These are phyloP conservation scores for Linum lewisii DNA, from an alignment of 345 rosid species.

Conservation along the genomic window DNA sequence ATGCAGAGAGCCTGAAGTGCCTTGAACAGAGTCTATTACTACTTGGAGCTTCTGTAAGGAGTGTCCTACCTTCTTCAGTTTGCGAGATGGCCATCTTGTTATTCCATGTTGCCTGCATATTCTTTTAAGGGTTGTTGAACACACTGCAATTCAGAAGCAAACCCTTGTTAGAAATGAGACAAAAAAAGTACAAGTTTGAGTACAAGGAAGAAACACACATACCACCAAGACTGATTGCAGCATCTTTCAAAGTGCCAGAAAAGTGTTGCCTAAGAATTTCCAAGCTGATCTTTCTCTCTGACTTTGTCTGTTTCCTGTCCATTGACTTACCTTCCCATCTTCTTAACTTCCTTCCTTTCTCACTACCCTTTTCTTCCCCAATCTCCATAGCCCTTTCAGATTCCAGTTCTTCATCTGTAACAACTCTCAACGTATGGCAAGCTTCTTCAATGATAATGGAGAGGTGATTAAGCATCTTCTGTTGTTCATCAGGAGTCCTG, in stretches of 20 bases:
- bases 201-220: slow-evolving; percentile 18
- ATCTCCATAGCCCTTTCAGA: slow-evolving; percentile 26
- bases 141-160: slow-evolving; percentile 47
- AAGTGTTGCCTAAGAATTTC: slow-evolving; percentile 67
- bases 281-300: slow-evolving; percentile 61
- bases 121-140: slow-evolving; percentile 94
- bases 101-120: slow-evolving; percentile 92
- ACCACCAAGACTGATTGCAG: slow-evolving; percentile 88
- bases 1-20: slow-evolving; percentile 56
- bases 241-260: slow-evolving; percentile 88
- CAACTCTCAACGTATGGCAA: slow-evolving; percentile 17
- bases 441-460: slow-evolving; percentile 13
- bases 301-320: slow-evolving; percentile 54
- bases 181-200: not conserved
- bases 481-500: slow-evolving; percentile 17
- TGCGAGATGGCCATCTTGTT: slow-evolving; percentile 90
- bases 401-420: slow-evolving; percentile 19
- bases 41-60: slow-evolving; percentile 72
- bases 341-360: slow-evolving; percentile 31
- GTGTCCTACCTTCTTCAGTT: slow-evolving; percentile 88
- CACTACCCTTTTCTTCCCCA: slow-evolving; percentile 27
- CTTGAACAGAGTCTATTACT: slow-evolving; percentile 72
- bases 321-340: slow-evolving; percentile 24
- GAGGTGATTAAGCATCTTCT: slow-evolving; percentile 12
- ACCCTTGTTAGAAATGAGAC: not conserved